Conservation (phyloP, 2,329 filamentous ascomycete species). For the Phaeosphaeria sp. region DNA sequence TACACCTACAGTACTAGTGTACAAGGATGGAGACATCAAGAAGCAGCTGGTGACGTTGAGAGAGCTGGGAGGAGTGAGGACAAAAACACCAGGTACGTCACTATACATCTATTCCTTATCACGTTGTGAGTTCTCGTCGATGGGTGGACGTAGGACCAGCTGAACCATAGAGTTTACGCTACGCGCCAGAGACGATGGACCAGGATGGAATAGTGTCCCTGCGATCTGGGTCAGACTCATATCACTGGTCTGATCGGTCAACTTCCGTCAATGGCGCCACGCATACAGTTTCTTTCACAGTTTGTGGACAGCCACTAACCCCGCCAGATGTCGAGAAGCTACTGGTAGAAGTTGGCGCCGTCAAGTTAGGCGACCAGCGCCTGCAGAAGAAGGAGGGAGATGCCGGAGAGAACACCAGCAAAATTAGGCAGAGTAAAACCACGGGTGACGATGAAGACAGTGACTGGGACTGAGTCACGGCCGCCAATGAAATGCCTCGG, state of each 20-base stretch:
- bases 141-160: not conserved
- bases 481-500: not conserved
- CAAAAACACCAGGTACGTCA: conserved; percentile 16
- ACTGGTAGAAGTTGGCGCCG: conserved; percentile 80
- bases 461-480: conserved; percentile 64
- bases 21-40: conserved; percentile 89
- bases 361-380: conserved; percentile 79
- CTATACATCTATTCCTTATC: not conserved
- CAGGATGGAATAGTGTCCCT: not conserved
- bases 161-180: not conserved
- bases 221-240: not conserved
- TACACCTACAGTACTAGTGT: conserved; percentile 91
- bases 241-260: not conserved
- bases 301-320: not conserved
- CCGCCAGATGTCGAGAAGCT: conserved; percentile 74
- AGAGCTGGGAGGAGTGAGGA: conserved; percentile 70
- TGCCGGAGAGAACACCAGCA: conserved; percentile 59
- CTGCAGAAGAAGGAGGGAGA: conserved; percentile 67
- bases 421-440: conserved; percentile 52
- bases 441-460: conserved; percentile 58
- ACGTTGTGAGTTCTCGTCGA: conserved; percentile 21
- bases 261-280: not conserved
- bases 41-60: conserved; percentile 90
- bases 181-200: not conserved
- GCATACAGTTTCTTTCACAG: not conserved